Conservation (phyloP, 148 eudicot genomes). For the Pharnaceum exiguum region DNA sequence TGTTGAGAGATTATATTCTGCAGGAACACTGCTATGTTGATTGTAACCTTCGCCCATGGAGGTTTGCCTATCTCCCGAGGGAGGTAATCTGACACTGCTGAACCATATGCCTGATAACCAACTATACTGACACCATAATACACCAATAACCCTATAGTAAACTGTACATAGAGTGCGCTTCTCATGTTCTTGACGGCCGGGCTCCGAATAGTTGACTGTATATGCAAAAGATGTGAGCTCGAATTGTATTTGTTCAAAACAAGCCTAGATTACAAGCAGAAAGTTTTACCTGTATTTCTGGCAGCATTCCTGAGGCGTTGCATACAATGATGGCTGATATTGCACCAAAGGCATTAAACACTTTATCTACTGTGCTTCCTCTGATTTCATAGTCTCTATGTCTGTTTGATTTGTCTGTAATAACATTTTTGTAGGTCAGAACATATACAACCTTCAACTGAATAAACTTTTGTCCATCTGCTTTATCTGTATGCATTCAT, state of each 20-base stretch:
- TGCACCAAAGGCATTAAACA: constrained; percentile 47
- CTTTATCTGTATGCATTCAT: too few relatives aligned
- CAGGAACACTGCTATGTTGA: constrained; percentile 40
- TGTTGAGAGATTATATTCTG: constrained; percentile 59
- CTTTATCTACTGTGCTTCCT: constrained; percentile 38
- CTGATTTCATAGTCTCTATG: constrained; percentile 37
- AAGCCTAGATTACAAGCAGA: neutral
- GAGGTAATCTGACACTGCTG: constrained; percentile 51
- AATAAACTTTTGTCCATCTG: too few relatives aligned
- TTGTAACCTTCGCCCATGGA: constrained; percentile 51
- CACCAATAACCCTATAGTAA: constrained; percentile 33
- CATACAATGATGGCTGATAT: constrained; percentile 52
- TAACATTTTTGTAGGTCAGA: neutral
- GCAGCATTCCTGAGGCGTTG: constrained; percentile 55
- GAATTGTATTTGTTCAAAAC: too few relatives aligned
- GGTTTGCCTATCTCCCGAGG: constrained; percentile 45
- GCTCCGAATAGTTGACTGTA: constrained; percentile 53
- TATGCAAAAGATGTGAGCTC: too few relatives aligned
- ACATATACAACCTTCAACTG: too few relatives aligned
- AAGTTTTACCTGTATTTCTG: constrained; percentile 50
- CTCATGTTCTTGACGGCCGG: constrained; percentile 60
- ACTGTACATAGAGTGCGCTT: constrained; percentile 44
- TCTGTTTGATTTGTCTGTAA: constrained; percentile 35
- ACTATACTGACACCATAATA: constrained; percentile 55
- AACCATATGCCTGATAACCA: constrained; percentile 67